A percentile compares a stretch with the other conserved stretches of the same genome.
Conservation (phyloP, 2,329 filamentous ascomycete genomes). For the Colletotrichum destructivum region DNA sequence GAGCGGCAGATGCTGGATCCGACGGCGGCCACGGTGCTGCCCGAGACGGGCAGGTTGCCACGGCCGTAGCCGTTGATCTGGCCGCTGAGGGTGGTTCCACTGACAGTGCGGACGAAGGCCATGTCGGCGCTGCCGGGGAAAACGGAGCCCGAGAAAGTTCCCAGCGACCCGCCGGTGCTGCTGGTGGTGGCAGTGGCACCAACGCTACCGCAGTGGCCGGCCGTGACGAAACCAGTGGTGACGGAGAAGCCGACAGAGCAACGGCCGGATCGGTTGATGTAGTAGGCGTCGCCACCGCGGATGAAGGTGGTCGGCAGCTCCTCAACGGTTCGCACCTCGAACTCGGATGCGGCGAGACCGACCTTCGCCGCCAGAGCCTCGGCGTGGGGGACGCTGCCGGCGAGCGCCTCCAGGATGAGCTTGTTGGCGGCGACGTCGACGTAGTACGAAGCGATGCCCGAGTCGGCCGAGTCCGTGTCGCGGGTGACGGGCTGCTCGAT, state of each 20-base stretch:
- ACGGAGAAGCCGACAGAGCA: conserved; percentile 60
- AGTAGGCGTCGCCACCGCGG: conserved; percentile 56
- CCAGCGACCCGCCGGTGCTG: conserved; percentile 49
- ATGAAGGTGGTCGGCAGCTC: conserved; percentile 53
- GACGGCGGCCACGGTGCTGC: conserved; percentile 54
- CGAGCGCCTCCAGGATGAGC: conserved; percentile 56
- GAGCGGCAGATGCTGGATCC: conserved; percentile 58
- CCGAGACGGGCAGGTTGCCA: conserved; percentile 52
- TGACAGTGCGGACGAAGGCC: conserved; percentile 53
- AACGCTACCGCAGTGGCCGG: conserved; percentile 56
- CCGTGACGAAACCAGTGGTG: conserved; percentile 57
- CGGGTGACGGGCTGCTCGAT: conserved; percentile 49
- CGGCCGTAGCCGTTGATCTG: conserved; percentile 54
- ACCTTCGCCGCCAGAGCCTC: conserved; percentile 54
- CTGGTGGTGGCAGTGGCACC: conserved; percentile 52
- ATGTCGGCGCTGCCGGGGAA: conserved; percentile 59
- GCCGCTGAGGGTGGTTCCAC: conserved; percentile 52
- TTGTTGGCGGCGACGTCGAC: conserved; percentile 58
- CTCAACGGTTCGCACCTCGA: conserved; percentile 53
- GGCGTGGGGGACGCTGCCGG: conserved; percentile 53
- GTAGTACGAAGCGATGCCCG: conserved; percentile 56
- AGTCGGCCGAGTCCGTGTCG: conserved; percentile 45
- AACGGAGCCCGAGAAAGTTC: conserved; percentile 55
- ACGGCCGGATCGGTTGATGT: conserved; percentile 50
- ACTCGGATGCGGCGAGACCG: conserved; percentile 54